Evolutionary conservation across 257 asterid species (phyloP).

Genomic region (Cynanchum wilfordii): DNA sequence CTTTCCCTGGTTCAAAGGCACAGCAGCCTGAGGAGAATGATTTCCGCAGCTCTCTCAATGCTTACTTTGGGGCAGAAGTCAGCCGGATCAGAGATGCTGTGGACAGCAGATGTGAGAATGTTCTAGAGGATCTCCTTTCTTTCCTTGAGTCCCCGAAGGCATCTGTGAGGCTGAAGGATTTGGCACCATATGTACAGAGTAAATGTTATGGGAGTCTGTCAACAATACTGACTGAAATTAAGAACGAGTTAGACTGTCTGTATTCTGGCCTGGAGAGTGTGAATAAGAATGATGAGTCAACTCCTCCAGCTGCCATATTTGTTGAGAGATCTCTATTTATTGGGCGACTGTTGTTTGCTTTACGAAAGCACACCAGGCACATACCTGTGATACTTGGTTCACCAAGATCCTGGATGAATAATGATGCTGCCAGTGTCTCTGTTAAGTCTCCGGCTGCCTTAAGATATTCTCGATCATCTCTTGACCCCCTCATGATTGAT

Average conservation of each 20-base stretch:
- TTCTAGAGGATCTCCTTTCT: constrained; percentile 74
- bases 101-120: constrained; percentile 71
- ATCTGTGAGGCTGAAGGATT: constrained; percentile 64
- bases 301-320: constrained; percentile 52
- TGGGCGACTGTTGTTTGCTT: constrained; percentile 88
- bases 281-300: constrained; percentile 37
- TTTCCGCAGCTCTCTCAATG: constrained; percentile 59
- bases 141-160: constrained; percentile 94
- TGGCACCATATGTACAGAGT: constrained; percentile 76
- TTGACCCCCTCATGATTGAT: constrained; percentile 42
- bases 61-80: constrained; percentile 87
- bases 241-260: constrained; percentile 65
- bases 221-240: constrained; percentile 53
- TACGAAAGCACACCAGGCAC: constrained; percentile 91
- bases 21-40: constrained; percentile 72
- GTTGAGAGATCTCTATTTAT: constrained; percentile 85
- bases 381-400: constrained; percentile 89
- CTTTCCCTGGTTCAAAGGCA: constrained; percentile 43
- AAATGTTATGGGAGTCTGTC: constrained; percentile 75
- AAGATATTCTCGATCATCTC: constrained; percentile 37
- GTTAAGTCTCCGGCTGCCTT: constrained; percentile 34
- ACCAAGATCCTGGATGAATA: constrained; percentile 85
- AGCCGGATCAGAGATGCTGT: constrained; percentile 85
- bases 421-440: constrained; percentile 33
- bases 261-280: constrained; percentile 43